phyloP scores from a whole-genome alignment of 1,284 basidiomycete genomes.

The Schizophyllum amplum region DNA sequence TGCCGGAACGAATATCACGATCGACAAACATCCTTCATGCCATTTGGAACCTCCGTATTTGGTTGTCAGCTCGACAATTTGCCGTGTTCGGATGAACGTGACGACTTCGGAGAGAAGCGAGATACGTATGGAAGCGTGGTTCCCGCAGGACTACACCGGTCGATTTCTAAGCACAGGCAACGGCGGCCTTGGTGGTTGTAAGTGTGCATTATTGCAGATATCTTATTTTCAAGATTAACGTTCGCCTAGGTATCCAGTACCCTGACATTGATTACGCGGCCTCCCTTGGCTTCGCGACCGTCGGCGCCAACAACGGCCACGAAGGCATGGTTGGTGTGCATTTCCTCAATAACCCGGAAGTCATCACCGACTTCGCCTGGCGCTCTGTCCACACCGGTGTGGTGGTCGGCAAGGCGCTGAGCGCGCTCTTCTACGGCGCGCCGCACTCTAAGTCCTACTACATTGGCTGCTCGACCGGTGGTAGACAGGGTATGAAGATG shows the following conservation, averaged over 20 bases:
- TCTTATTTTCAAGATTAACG: not conserved
- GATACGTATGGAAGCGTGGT: too few relatives aligned
- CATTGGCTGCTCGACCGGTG: constrained; percentile 24
- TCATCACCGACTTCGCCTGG: constrained; percentile 20
- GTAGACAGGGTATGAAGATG: constrained; percentile 18
- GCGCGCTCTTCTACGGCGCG: constrained; percentile 16
- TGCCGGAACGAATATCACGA: too few relatives aligned
- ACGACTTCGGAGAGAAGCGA: too few relatives aligned
- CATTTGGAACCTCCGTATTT: too few relatives aligned
- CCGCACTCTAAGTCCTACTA: constrained; percentile 16
- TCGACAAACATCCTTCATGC: too few relatives aligned
- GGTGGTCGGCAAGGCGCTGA: constrained; percentile 18
- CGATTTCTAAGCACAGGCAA: too few relatives aligned
- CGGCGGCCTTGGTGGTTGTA: constrained; percentile 19
- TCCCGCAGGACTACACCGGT: too few relatives aligned
- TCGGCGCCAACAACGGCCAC: constrained; percentile 22
- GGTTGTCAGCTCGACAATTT: too few relatives aligned
- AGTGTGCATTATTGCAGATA: constrained; percentile 5
- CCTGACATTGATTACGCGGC: constrained; percentile 16
- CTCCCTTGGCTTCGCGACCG: constrained; percentile 16
- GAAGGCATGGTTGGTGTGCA: constrained; percentile 15
- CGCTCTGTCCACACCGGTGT: constrained; percentile 20
- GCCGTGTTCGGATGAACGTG: constrained; percentile 15
- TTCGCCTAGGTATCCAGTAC: constrained; percentile 20
- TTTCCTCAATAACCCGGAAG: constrained; percentile 18